phyloP scores from a whole-genome alignment of 352 stramenopile genomes.

The Phytophthora ramorum region DNA sequence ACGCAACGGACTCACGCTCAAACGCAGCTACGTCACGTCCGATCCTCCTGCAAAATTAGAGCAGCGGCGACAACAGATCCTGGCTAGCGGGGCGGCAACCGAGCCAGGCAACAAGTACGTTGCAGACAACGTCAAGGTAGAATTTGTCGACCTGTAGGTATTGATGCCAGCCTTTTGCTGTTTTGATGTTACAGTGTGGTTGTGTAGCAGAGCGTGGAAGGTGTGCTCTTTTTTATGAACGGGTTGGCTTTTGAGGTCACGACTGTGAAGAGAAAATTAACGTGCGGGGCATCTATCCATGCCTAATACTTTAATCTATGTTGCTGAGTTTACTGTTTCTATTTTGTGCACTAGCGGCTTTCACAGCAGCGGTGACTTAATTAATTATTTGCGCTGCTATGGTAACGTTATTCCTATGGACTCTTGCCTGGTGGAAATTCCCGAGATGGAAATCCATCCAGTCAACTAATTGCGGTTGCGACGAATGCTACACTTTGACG shows the following conservation, averaged over 20 bases:
- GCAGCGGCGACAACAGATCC: slow-evolving; percentile 6
- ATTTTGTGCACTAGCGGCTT: neutral
- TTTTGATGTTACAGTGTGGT: slow-evolving; percentile 18
- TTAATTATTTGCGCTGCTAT: slow-evolving; percentile 3
- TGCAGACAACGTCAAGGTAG: neutral
- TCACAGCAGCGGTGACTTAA: neutral
- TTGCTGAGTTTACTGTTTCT: slow-evolving; percentile 4
- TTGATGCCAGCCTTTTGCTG: neutral
- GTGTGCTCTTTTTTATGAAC: neutral
- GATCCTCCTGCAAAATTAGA: slow-evolving; percentile 44
- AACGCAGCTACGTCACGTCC: slow-evolving; percentile 81
- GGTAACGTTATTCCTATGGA: slow-evolving; percentile 13
- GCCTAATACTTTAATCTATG: neutral
- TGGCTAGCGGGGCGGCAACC: slow-evolving; percentile 3
- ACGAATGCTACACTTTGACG: slow-evolving; percentile 16
- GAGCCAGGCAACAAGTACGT: slow-evolving; percentile 22
- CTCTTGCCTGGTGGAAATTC: neutral
- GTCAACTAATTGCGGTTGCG: slow-evolving; percentile 6
- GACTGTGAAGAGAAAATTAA: neutral
- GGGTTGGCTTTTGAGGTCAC: neutral
- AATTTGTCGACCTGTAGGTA: neutral
- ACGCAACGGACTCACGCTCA: slow-evolving; percentile 77
- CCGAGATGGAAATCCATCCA: neutral
- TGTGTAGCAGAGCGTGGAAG: slow-evolving; percentile 12
- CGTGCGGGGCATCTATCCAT: neutral